These are phyloP conservation scores for Neurospora sublineolata DNA, from an alignment of 495 filamentous ascomycete genomes.

Conservation along the genomic window DNA sequence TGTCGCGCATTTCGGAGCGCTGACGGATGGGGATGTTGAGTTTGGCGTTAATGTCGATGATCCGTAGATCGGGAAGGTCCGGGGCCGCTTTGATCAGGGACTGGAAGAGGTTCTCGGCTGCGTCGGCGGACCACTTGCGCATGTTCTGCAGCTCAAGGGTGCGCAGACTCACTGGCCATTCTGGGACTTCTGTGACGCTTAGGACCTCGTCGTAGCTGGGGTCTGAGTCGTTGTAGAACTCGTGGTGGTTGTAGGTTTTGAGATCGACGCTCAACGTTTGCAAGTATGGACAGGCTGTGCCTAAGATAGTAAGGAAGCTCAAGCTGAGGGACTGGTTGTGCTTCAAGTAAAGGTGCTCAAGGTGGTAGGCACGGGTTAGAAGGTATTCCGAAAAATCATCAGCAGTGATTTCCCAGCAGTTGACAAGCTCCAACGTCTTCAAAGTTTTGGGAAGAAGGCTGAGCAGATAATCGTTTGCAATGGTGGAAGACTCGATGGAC, in stretches of 20 bases:
- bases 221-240: constrained; percentile 46
- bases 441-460: constrained; percentile 51
- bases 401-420: constrained; percentile 58
- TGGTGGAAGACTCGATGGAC: constrained; percentile 54
- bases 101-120: constrained; percentile 63
- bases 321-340: constrained; percentile 71
- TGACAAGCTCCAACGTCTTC: constrained; percentile 54
- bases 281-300: constrained; percentile 52
- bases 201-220: constrained; percentile 60
- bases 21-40: constrained; percentile 68
- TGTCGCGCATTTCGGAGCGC: constrained; percentile 58
- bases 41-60: constrained; percentile 57
- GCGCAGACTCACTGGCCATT: constrained; percentile 61
- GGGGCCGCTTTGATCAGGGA: constrained; percentile 60
- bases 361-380: constrained; percentile 43
- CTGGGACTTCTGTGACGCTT: constrained; percentile 45
- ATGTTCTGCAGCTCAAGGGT: constrained; percentile 62
- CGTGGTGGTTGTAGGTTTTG: constrained; percentile 48
- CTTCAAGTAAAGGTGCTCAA: constrained; percentile 54
- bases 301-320: constrained; percentile 53
- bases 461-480: constrained; percentile 50
- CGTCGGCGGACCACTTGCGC: constrained; percentile 51
- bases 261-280: constrained; percentile 60
- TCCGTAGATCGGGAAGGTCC: constrained; percentile 49
- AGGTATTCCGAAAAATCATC: constrained; percentile 50